Percentiles rank a stretch among this genome's conserved stretches.
phyloP scores from a whole-genome alignment of 2,329 filamentous ascomycete genomes.

The Eutypella sp. region DNA sequence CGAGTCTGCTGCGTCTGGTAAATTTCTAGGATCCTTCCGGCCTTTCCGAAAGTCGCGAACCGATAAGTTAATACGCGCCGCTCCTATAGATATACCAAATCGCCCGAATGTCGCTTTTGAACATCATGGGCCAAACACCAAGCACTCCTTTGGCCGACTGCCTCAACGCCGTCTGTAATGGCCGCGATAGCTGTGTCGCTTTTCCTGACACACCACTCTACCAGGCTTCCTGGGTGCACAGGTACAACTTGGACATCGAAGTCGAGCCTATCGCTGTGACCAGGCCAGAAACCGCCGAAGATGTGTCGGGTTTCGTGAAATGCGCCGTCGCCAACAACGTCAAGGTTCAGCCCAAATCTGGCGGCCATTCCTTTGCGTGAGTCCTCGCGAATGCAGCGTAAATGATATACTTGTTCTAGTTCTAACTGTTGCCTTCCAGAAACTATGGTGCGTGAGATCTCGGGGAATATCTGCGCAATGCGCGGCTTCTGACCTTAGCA shows the following conservation, averaged over 20 bases:
- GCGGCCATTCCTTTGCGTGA: slow-evolving; percentile 60
- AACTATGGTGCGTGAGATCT: slow-evolving; percentile 25
- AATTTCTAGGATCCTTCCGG: not conserved
- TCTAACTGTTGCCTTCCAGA: slow-evolving; percentile 16
- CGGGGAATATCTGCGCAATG: not conserved
- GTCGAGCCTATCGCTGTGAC: slow-evolving; percentile 52
- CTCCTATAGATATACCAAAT: no score
- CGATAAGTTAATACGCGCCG: not conserved
- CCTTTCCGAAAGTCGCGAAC: not conserved
- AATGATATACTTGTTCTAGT: not conserved
- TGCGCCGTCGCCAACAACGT: slow-evolving; percentile 47
- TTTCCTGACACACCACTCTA: slow-evolving; percentile 41
- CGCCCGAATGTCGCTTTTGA: not conserved
- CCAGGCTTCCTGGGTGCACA: slow-evolving; percentile 44
- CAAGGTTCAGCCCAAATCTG: slow-evolving; percentile 57
- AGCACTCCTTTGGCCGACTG: slow-evolving; percentile 40
- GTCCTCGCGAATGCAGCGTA: slow-evolving; percentile 9
- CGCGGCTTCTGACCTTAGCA: no score
- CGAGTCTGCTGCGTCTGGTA: not conserved
- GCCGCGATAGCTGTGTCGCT: slow-evolving; percentile 40
- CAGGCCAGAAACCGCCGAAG: slow-evolving; percentile 45
- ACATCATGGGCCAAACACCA: slow-evolving; percentile 38
- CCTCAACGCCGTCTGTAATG: slow-evolving; percentile 41
- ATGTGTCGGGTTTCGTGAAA: slow-evolving; percentile 52
- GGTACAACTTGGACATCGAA: slow-evolving; percentile 47